These are phyloP conservation scores for Backusella parvicylindrica DNA, from an alignment of 192 early-diverging fungal species.

Conservation along the genomic window DNA sequence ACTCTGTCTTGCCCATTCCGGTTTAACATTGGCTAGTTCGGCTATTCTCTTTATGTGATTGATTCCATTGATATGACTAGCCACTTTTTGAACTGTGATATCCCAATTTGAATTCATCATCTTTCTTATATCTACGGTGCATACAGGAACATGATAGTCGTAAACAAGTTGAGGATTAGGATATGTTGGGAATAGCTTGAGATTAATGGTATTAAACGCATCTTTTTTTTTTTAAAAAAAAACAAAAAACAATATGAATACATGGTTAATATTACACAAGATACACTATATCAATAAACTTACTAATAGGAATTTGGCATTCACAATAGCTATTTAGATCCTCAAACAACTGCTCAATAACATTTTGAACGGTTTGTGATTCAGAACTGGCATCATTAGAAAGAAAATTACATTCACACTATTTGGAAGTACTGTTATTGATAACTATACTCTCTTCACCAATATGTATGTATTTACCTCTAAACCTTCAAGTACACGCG, in stretches of 20 bases:
- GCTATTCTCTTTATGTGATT: conserved; percentile 81
- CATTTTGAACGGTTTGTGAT: conserved; percentile 53
- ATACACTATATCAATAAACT: too few relatives aligned
- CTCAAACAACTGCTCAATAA: conserved; percentile 82
- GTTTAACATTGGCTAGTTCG: conserved; percentile 72
- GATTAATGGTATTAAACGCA: conserved; percentile 72
- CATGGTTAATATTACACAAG: too few relatives aligned
- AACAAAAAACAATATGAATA: not conserved
- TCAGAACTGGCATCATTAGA: conserved; percentile 37
- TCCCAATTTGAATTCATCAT: conserved; percentile 87
- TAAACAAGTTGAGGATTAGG: conserved; percentile 69
- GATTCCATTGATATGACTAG: conserved; percentile 80
- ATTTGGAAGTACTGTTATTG: not conserved
- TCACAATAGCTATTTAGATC: conserved; percentile 85
- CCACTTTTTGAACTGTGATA: conserved; percentile 79
- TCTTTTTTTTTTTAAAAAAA: conserved; percentile 41
- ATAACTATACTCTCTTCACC: not conserved
- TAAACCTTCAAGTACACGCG: conserved; percentile 71
- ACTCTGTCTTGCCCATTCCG: conserved; percentile 69
- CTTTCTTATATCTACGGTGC: conserved; percentile 57
- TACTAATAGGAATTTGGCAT: conserved; percentile 85
- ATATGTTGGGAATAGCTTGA: conserved; percentile 83
- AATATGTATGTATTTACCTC: conserved; percentile 49
- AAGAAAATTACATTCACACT: conserved; percentile 63
- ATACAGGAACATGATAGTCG: conserved; percentile 83